Percentiles rank a stretch among this genome's conserved stretches.
phyloP scores from a whole-genome alignment of 345 rosid genomes.

The Boechera stricta region DNA sequence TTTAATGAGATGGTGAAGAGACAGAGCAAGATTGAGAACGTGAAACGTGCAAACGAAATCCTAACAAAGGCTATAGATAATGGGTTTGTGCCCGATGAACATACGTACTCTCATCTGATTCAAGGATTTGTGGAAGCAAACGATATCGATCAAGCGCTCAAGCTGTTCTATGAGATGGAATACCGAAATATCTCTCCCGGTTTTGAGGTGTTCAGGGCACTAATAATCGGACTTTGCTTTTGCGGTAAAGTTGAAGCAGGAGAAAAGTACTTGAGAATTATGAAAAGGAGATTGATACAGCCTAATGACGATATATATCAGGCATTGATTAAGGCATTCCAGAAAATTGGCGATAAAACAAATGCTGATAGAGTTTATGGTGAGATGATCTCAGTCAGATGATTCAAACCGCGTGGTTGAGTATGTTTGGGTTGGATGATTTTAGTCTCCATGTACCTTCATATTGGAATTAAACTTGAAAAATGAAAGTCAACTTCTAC shows the following conservation, averaged over 20 bases:
- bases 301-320: conserved; percentile 52
- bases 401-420: not conserved
- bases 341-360: conserved; percentile 43
- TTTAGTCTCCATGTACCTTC: not conserved
- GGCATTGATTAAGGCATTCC: conserved; percentile 45
- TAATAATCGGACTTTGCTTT: conserved; percentile 56
- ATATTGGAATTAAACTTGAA: too few species aligned
- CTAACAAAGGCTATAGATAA: conserved; percentile 56
- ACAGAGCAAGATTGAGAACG: conserved; percentile 45
- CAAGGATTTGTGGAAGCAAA: conserved; percentile 54
- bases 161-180: conserved; percentile 79
- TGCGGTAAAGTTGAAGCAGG: conserved; percentile 59
- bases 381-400: conserved; percentile 51
- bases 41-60: conserved; percentile 53
- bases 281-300: conserved; percentile 49
- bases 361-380: conserved; percentile 47
- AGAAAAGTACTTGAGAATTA: conserved; percentile 57
- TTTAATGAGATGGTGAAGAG: conserved; percentile 62
- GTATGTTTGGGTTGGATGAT: not conserved
- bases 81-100: conserved; percentile 61
- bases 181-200: conserved; percentile 53
- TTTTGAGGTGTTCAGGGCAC: conserved; percentile 45
- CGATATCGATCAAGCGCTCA: conserved; percentile 59
- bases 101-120: conserved; percentile 57
- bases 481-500: too few species aligned